Evolutionary conservation across 2,329 filamentous ascomycete species (phyloP).

Genomic region (Aspergillus pseudoterreus): DNA sequence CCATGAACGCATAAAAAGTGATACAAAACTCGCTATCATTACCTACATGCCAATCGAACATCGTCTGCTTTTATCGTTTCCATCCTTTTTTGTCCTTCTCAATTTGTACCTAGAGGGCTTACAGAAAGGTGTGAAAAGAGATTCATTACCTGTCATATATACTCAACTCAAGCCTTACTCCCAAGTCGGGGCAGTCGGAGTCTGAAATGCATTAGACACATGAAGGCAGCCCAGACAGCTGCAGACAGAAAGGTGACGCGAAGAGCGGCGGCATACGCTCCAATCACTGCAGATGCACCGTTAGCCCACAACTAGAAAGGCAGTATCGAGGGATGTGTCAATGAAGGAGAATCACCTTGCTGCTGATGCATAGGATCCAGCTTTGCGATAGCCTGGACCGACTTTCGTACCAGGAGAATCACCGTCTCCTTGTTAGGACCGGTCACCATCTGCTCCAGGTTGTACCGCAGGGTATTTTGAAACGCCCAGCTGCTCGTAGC

Average conservation of each 20-base stretch:
- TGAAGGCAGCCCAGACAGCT: conserved; percentile 31
- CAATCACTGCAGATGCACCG: conserved; percentile 25
- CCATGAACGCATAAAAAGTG: too few relatives aligned
- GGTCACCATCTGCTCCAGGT: conserved; percentile 57
- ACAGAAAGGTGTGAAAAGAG: not conserved
- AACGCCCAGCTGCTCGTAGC: conserved; percentile 67
- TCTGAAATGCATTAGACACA: conserved; percentile 29
- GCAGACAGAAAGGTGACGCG: conserved; percentile 37
- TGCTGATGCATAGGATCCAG: conserved; percentile 44
- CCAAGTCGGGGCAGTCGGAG: conserved; percentile 33
- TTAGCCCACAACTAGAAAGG: conserved; percentile 13
- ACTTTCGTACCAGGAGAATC: conserved; percentile 49
- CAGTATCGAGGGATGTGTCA: not conserved
- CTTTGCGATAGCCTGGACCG: conserved; percentile 46
- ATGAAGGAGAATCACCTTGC: conserved; percentile 39
- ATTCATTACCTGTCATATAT: not conserved
- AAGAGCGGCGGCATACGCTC: conserved; percentile 34
- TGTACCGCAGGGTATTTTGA: conserved; percentile 64
- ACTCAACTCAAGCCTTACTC: conserved; percentile 19
- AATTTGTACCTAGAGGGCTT: not conserved
- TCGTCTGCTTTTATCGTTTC: not conserved
- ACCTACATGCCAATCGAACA: not conserved
- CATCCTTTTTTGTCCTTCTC: not conserved
- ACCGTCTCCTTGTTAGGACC: conserved; percentile 55
- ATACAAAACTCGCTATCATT: not conserved